Evolutionary conservation across 2,329 filamentous ascomycete genomes (phyloP).

Genomic region (Fusarium pseudograminearum): DNA sequence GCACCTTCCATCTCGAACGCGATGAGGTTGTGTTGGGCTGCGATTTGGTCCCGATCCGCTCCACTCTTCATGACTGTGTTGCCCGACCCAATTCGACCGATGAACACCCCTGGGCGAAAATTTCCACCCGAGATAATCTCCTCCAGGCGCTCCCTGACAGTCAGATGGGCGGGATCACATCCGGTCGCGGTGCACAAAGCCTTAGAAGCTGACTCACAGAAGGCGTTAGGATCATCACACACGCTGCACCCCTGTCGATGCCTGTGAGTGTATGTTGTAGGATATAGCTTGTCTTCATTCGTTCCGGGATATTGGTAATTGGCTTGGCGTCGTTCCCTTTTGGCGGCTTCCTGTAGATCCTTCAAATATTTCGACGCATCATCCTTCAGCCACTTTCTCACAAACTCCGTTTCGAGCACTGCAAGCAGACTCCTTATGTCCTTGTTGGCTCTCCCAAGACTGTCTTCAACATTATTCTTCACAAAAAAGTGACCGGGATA

Average conservation of each 20-base stretch:
- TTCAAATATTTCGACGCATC: neutral
- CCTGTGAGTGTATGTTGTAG: neutral
- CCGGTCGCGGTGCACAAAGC: neutral
- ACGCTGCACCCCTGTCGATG: neutral
- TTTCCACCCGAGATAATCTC: accelerated
- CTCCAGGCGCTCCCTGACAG: too few relatives aligned
- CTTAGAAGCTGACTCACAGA: neutral
- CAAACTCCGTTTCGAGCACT: neutral
- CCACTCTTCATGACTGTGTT: conserved; percentile 55
- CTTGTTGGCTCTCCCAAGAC: neutral
- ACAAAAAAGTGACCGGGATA: neutral
- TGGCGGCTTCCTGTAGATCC: neutral
- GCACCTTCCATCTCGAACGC: conserved; percentile 53
- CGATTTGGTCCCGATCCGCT: conserved; percentile 50
- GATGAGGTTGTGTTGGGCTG: conserved; percentile 28
- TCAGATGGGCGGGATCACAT: neutral
- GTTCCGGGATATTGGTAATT: conserved; percentile 2
- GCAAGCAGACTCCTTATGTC: neutral
- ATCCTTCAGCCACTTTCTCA: neutral
- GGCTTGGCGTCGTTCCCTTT: neutral
- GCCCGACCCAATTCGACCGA: conserved; percentile 50
- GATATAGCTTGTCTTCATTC: neutral
- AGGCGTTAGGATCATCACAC: neutral
- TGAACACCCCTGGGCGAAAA: neutral
- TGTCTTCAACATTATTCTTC: neutral